These are phyloP conservation scores for Candida pseudocylindracea DNA, from an alignment of 1,139 yeast genomes.

Conservation along the genomic window DNA sequence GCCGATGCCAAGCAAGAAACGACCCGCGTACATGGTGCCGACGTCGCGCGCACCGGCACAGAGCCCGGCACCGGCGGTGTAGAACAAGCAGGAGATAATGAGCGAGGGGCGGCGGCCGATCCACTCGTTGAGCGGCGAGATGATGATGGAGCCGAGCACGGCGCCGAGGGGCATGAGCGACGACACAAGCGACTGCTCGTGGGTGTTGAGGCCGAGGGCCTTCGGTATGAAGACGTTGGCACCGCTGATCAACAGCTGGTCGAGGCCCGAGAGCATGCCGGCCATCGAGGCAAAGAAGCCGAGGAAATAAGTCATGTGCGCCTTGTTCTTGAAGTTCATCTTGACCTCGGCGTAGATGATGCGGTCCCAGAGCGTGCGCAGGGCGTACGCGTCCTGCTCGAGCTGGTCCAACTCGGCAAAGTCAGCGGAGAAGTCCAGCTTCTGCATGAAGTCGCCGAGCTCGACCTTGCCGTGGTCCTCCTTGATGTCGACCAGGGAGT, in stretches of 20 bases:
- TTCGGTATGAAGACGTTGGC: slow-evolving; percentile 27
- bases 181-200: slow-evolving; percentile 20
- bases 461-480: slow-evolving; percentile 3
- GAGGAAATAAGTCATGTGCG: slow-evolving; percentile 20
- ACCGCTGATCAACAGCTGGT: slow-evolving; percentile 34
- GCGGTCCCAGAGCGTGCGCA: slow-evolving; percentile 7
- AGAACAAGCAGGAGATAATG: slow-evolving; percentile 28
- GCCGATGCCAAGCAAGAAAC: slow-evolving; percentile 33
- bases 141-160: slow-evolving; percentile 22
- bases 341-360: slow-evolving; percentile 8
- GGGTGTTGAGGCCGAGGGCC: slow-evolving; percentile 11
- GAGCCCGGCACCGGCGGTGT: slow-evolving; percentile 30
- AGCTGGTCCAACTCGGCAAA: slow-evolving; percentile 8
- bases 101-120: slow-evolving; percentile 30
- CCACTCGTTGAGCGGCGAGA: slow-evolving; percentile 24
- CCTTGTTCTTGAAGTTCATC: slow-evolving; percentile 16
- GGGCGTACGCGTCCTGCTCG: slow-evolving; percentile 5
- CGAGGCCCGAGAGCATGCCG: slow-evolving; percentile 34
- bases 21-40: slow-evolving; percentile 27
- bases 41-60: slow-evolving; percentile 24
- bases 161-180: slow-evolving; percentile 44
- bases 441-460: slow-evolving; percentile 2
- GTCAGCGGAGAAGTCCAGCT: slow-evolving; percentile 9
- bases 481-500: slow-evolving; percentile 1
- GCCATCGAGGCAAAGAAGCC: slow-evolving; percentile 34